These are phyloP conservation scores for Rosa rugosa DNA, from an alignment of 306 rosid species.

Conservation along the genomic window DNA sequence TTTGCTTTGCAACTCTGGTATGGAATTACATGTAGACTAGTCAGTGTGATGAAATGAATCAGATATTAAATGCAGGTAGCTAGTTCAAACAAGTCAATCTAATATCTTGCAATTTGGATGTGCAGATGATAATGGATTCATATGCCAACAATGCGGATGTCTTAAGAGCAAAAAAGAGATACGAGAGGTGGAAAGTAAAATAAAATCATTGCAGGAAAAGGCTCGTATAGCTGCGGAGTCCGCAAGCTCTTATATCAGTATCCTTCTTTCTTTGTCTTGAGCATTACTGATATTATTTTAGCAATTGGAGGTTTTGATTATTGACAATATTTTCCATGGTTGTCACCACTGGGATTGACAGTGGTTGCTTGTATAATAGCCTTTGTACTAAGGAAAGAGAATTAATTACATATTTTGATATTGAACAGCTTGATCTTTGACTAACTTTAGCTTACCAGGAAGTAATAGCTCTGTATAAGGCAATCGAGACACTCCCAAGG, in stretches of 20 bases:
- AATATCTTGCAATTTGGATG: conserved; percentile 11
- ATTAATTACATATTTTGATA: conserved; percentile 11
- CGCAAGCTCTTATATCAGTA: conserved; percentile 45
- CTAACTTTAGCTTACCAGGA: conserved; percentile 55
- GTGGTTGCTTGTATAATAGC: background rate
- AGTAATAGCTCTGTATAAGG: conserved; percentile 46
- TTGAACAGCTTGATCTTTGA: conserved; percentile 45
- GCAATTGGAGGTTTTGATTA: background rate
- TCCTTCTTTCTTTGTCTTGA: conserved; percentile 47
- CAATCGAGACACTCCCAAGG: conserved; percentile 62
- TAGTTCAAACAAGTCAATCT: background rate
- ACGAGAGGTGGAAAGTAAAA: conserved; percentile 49
- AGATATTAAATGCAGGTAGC: background rate
- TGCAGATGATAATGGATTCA: conserved; percentile 67
- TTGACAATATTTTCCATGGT: background rate
- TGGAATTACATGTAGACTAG: conserved; percentile 13
- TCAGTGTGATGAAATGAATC: background rate
- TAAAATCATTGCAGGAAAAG: conserved; percentile 56
- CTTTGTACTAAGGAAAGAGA: conserved; percentile 11
- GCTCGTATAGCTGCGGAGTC: conserved; percentile 33
- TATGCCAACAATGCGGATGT: conserved; percentile 73
- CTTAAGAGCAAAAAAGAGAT: conserved; percentile 72
- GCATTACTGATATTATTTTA: conserved; percentile 1
- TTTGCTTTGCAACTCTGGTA: conserved; percentile 74
- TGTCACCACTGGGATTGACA: background rate